Percentiles rank a stretch among this genome's conserved stretches.
phyloP scores from a whole-genome alignment of 805 yeast species.

The Candida koratica region DNA sequence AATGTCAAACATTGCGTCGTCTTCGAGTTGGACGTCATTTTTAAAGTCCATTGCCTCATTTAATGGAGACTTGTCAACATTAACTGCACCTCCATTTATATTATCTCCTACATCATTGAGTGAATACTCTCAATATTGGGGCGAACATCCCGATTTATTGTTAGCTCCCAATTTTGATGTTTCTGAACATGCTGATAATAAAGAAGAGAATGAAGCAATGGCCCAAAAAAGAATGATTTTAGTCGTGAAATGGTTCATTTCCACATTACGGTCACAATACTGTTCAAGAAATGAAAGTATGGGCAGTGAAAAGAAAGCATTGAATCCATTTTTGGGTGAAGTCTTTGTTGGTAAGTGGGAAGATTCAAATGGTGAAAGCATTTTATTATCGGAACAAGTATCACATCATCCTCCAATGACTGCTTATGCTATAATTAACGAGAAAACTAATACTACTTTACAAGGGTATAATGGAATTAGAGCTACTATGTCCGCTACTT shows the following conservation, averaged over 20 bases:
- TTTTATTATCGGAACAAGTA: slow-evolving; percentile 84
- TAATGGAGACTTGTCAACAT: slow-evolving; percentile 87
- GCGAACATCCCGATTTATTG: slow-evolving; percentile 82
- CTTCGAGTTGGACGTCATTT: slow-evolving; percentile 81
- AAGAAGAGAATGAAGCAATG: slow-evolving; percentile 34
- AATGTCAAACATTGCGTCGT: slow-evolving; percentile 21
- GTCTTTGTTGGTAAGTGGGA: slow-evolving; percentile 87
- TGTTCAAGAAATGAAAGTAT: slow-evolving; percentile 85
- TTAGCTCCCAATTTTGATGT: slow-evolving; percentile 60
- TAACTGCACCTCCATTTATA: slow-evolving; percentile 97
- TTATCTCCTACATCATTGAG: slow-evolving; percentile 82
- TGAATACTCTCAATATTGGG: slow-evolving; percentile 96
- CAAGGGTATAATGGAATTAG: slow-evolving; percentile 90
- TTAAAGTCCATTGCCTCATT: slow-evolving; percentile 86
- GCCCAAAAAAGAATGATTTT: slow-evolving; percentile 68
- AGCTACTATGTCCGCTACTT: slow-evolving; percentile 75
- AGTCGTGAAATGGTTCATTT: slow-evolving; percentile 86
- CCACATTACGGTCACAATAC: slow-evolving; percentile 89
- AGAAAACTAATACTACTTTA: slow-evolving; percentile 59
- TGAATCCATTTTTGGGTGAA: slow-evolving; percentile 96
- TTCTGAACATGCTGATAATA: slow-evolving; percentile 32
- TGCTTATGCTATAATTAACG: slow-evolving; percentile 81
- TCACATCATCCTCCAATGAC: slow-evolving; percentile 97
- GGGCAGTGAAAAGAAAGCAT: slow-evolving; percentile 96
- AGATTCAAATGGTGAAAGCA: slow-evolving; percentile 70